Evolutionary conservation across 371 early-diverging fungal genomes (phyloP).

Genomic region (Circinella umbellata): DNA sequence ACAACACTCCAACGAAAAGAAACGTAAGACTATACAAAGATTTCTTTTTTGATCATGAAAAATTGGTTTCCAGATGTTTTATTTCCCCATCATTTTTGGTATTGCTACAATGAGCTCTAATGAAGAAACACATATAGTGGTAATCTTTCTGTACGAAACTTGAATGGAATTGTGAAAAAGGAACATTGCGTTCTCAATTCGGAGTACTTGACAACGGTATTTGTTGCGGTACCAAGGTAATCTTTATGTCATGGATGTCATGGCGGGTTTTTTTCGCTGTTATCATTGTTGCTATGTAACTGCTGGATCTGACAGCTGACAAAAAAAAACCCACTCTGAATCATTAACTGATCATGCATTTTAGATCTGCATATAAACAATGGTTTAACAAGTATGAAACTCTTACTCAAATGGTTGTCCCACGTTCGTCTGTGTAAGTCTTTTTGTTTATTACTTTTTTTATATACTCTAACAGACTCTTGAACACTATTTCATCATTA

Average conservation of each 20-base stretch:
- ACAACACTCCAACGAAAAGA: conserved; percentile 82
- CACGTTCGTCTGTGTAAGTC: conserved; percentile 88
- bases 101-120: too few relatives aligned
- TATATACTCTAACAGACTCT: too few relatives aligned
- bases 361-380: conserved; percentile 71
- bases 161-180: conserved; percentile 89
- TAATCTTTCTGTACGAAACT: conserved; percentile 85
- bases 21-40: conserved; percentile 54
- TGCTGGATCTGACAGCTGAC: background rate
- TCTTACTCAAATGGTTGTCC: conserved; percentile 93
- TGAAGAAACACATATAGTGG: conserved; percentile 60
- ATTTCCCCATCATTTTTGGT: too few relatives aligned
- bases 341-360: background rate
- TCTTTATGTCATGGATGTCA: background rate
- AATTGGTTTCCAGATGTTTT: background rate
- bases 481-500: too few relatives aligned
- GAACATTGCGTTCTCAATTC: conserved; percentile 91
- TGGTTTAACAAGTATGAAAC: conserved; percentile 90
- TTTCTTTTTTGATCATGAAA: background rate
- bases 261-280: too few relatives aligned
- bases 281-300: background rate
- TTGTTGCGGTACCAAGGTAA: conserved; percentile 95
- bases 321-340: too few relatives aligned
- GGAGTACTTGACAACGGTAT: conserved; percentile 88
- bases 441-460: too few relatives aligned